A percentile compares a stretch with the other conserved stretches of the same genome.
Evolutionary conservation across 2,329 filamentous ascomycete species (phyloP).

Genomic region (Penicillium sp.): DNA sequence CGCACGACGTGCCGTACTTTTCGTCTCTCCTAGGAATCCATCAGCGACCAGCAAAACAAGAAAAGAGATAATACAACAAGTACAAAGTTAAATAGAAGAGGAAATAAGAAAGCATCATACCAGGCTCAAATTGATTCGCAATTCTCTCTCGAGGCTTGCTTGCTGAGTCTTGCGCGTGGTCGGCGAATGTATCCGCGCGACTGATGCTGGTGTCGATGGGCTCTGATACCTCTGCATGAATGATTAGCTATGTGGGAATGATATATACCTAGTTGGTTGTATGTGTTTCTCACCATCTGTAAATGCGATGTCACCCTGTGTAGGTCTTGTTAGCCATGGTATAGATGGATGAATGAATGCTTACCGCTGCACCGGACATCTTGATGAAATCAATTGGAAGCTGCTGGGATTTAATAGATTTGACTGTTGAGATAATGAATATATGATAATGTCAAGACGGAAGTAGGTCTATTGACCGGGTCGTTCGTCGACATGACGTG

Average conservation of each 20-base stretch:
- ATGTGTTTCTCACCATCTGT: conserved; percentile 4
- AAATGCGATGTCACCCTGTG: conserved; percentile 10
- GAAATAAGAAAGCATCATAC: conserved; percentile 7
- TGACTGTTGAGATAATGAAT: too few species aligned
- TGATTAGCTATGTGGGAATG: background rate
- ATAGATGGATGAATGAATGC: too few species aligned
- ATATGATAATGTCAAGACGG: background rate
- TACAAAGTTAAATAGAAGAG: too few species aligned
- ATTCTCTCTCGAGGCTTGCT: conserved; percentile 18
- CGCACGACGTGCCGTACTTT: conserved; percentile 12
- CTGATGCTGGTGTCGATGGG: conserved; percentile 11
- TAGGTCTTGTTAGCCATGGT: too few species aligned
- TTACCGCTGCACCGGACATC: conserved; percentile 17
- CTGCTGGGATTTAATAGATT: too few species aligned
- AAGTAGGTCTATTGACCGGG: background rate
- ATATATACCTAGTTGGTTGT: too few species aligned
- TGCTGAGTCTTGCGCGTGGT: conserved; percentile 14
- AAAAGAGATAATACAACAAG: background rate
- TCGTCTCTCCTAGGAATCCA: conserved; percentile 15
- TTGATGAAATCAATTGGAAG: conserved; percentile 1
- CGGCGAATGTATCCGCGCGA: conserved; percentile 11
- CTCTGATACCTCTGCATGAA: conserved; percentile 16
- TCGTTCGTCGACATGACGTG: conserved; percentile 6
- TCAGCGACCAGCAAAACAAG: too few species aligned
- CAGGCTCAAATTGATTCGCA: conserved; percentile 17